Percentiles rank a stretch among this genome's conserved stretches.
These are phyloP conservation scores for Coemansia sp. DNA, from an alignment of 192 early-diverging fungal species.

Conservation along the genomic window DNA sequence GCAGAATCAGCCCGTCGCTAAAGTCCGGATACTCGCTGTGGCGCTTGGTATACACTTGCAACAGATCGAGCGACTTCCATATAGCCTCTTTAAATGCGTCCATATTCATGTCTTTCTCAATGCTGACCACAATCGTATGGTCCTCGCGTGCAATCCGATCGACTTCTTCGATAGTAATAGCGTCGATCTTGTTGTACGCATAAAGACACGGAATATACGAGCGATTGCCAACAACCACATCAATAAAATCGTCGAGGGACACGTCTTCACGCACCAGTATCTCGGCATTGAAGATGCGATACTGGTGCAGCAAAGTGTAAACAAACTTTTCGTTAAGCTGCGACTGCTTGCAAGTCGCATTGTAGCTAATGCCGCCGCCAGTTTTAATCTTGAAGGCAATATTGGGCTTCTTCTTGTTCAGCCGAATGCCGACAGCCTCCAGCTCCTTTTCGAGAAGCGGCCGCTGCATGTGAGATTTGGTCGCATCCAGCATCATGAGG, in stretches of 20 bases:
- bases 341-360: slow-evolving; percentile 85
- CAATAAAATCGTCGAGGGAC: slow-evolving; percentile 96
- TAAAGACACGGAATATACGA: slow-evolving; percentile 96
- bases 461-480: slow-evolving; percentile 83
- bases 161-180: slow-evolving; percentile 93
- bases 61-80: slow-evolving; percentile 85
- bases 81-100: slow-evolving; percentile 87
- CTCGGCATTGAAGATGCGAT: slow-evolving; percentile 98
- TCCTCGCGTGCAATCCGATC: slow-evolving; percentile 87
- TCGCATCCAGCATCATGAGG: slow-evolving; percentile 98
- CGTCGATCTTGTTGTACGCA: slow-evolving; percentile 97
- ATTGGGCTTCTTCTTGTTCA: slow-evolving; percentile 85
- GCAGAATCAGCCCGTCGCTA: slow-evolving; percentile 86
- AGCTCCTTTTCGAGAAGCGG: slow-evolving; percentile 87
- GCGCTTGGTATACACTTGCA: slow-evolving; percentile 96
- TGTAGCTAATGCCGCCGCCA: slow-evolving; percentile 95
- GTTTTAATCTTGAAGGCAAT: slow-evolving; percentile 98
- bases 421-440: slow-evolving; percentile 92
- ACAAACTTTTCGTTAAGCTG: slow-evolving; percentile 88
- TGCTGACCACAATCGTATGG: slow-evolving; percentile 87
- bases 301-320: slow-evolving; percentile 92
- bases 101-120: slow-evolving; percentile 90
- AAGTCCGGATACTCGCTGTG: slow-evolving; percentile 95
- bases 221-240: slow-evolving; percentile 97
- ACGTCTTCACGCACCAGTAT: slow-evolving; percentile 96